Percentiles rank a stretch among this genome's conserved stretches.
These are phyloP conservation scores for Paragyromitra xinjiangensis DNA, from an alignment of 495 filamentous ascomycete genomes.

Conservation along the genomic window DNA sequence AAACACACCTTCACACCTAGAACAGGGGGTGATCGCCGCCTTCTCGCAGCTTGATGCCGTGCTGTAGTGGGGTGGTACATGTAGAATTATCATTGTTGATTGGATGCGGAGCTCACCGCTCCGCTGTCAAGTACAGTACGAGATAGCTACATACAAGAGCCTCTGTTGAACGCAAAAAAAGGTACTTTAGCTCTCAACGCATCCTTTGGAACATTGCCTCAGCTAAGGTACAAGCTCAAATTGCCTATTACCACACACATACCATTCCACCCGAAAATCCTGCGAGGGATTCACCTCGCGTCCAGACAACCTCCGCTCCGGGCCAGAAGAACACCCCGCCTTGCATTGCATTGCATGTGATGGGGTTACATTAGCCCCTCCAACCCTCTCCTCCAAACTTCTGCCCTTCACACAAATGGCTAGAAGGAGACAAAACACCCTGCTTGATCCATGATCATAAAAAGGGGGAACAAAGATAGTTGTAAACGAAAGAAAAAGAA, in stretches of 20 bases:
- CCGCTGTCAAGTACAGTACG: conserved; percentile 4
- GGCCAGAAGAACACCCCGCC: conserved; percentile 13
- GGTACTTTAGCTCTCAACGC: not conserved
- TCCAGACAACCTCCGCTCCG: conserved; percentile 1
- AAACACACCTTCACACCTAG: not conserved
- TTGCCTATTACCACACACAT: conserved; percentile 10
- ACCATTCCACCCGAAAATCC: conserved; percentile 13
- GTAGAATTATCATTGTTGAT: not conserved
- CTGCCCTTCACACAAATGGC: not conserved
- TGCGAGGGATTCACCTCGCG: conserved; percentile 24
- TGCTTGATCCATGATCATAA: not conserved
- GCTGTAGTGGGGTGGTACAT: not conserved
- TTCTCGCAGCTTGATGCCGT: not conserved
- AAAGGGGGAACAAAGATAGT: not conserved
- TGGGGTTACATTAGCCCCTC: conserved; percentile 41
- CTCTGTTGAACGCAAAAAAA: conserved; percentile 1
- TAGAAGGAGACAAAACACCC: conserved; percentile 14
- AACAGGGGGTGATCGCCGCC: conserved; percentile 24
- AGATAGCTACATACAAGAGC: conserved; percentile 6
- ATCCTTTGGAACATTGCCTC: not conserved
- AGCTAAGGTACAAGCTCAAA: conserved; percentile 1
- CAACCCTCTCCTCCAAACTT: not conserved
- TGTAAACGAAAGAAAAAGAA: not conserved
- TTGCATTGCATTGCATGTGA: conserved; percentile 46
- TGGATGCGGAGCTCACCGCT: not conserved